Percentiles rank a stretch among this genome's conserved stretches.
phyloP scores from a whole-genome alignment of 768 basidiomycete genomes.

The Russula sp. region DNA sequence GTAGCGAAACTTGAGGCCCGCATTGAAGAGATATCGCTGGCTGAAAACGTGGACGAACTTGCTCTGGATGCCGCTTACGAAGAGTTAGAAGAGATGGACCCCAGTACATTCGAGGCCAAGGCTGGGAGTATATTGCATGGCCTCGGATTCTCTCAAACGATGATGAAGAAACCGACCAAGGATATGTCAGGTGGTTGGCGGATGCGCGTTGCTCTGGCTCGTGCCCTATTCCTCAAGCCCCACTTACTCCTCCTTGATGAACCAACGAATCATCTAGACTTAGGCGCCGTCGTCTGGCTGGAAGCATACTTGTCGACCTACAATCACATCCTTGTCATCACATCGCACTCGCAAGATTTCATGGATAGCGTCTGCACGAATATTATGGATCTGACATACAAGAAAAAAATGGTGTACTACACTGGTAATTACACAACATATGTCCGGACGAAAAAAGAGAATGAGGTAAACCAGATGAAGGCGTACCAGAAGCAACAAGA shows the following conservation, averaged over 20 bases:
- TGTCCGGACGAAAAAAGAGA: constrained; percentile 92
- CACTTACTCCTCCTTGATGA: constrained; percentile 93
- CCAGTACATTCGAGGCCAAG: constrained; percentile 90
- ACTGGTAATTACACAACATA: constrained; percentile 96
- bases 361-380: constrained; percentile 98
- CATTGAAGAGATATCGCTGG: constrained; percentile 89
- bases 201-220: constrained; percentile 95
- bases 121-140: constrained; percentile 96
- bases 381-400: constrained; percentile 89
- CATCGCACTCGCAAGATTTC: constrained; percentile 98
- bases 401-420: constrained; percentile 93
- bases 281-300: constrained; percentile 97
- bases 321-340: constrained; percentile 97
- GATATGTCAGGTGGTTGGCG: constrained; percentile 99
- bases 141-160: constrained; percentile 80
- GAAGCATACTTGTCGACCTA: constrained; percentile 97
- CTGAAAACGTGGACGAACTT: constrained; percentile 81
- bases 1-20: constrained; percentile 88
- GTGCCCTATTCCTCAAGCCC: constrained; percentile 93
- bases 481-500: constrained; percentile 98
- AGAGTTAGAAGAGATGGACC: constrained; percentile 95
- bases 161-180: constrained; percentile 97
- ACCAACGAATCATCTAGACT: constrained; percentile 88
- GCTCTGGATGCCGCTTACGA: constrained; percentile 89
- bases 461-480: constrained; percentile 99